phyloP scores from a whole-genome alignment of 2,329 filamentous ascomycete species.

The Diaporthe destruens region DNA sequence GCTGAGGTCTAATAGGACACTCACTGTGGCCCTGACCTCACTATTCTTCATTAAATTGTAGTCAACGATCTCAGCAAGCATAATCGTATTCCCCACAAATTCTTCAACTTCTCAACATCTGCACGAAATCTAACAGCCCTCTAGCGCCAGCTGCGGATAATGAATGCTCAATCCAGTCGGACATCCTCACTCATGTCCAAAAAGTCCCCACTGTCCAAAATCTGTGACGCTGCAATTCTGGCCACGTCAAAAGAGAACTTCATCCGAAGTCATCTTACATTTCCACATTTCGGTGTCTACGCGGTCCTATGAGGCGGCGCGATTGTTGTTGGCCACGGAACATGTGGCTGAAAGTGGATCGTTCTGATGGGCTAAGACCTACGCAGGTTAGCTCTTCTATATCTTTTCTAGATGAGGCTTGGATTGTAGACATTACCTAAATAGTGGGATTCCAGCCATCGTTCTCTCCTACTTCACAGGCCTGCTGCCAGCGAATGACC shows the following conservation, averaged over 20 bases:
- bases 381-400: neutral
- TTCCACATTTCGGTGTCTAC: neutral
- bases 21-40: too few species aligned
- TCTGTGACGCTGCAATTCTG: neutral
- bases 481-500: constrained; percentile 46
- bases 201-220: neutral
- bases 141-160: too few species aligned
- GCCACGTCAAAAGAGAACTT: neutral
- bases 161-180: neutral
- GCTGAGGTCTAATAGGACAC: too few species aligned
- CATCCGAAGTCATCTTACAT: neutral
- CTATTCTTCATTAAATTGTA: too few species aligned
- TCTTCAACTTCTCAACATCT: too few species aligned
- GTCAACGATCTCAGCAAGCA: too few species aligned
- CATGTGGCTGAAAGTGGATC: neutral
- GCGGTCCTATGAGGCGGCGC: neutral
- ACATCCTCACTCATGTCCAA: neutral
- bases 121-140: too few species aligned
- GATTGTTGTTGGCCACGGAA: neutral
- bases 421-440: too few species aligned
- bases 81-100: too few species aligned
- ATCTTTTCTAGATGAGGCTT: neutral
- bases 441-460: neutral
- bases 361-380: neutral
- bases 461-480: neutral